Evolutionary conservation across 176 grass and related monocot genomes (phyloP).

Genomic region (Raddia guianensis): DNA sequence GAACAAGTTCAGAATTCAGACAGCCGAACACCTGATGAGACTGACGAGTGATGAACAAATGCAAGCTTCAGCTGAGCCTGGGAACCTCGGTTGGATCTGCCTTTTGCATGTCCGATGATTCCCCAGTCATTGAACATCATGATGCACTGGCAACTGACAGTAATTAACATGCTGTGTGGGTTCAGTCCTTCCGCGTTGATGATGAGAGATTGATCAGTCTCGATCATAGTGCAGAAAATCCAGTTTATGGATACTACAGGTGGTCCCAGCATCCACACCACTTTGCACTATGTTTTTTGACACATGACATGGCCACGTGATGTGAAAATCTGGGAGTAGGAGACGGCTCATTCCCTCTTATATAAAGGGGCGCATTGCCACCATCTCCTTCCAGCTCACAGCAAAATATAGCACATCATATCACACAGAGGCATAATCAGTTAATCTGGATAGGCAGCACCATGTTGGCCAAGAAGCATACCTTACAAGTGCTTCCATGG

Average conservation of each 20-base stretch:
- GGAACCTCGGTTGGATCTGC: background rate
- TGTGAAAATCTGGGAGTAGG: slow-evolving; percentile 15
- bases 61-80: background rate
- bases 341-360: slow-evolving; percentile 27
- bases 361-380: slow-evolving; percentile 32
- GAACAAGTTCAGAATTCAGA: slow-evolving; percentile 16
- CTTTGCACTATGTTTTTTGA: background rate
- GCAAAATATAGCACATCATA: slow-evolving; percentile 26
- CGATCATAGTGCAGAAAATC: background rate
- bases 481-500: slow-evolving; percentile 51
- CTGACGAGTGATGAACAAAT: background rate
- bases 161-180: background rate
- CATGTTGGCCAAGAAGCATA: slow-evolving; percentile 50
- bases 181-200: background rate
- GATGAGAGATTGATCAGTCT: background rate
- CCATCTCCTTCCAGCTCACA: slow-evolving; percentile 21
- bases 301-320: slow-evolving; percentile 4
- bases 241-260: background rate
- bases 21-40: too few relatives aligned
- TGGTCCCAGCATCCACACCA: background rate
- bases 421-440: background rate
- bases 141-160: background rate
- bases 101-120: background rate
- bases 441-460: slow-evolving; percentile 13
- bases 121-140: background rate